Conservation (phyloP, 208 protist genomes). For the Trypanosoma lewisi region DNA sequence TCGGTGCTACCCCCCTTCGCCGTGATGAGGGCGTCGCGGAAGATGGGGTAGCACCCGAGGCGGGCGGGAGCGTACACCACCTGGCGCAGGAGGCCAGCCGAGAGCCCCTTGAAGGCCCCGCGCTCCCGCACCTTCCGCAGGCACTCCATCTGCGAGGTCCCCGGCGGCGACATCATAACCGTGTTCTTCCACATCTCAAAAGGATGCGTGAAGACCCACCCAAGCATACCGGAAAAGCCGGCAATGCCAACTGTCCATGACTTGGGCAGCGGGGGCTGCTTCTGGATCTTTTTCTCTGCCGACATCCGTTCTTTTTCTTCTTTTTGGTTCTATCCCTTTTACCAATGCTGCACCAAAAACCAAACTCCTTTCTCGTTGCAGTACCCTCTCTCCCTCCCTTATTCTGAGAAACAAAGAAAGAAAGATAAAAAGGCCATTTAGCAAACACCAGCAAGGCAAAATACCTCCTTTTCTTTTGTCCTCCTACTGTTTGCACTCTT, state of each 20-base stretch:
- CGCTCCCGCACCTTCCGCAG: conserved; percentile 51
- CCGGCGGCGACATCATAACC: conserved; percentile 71
- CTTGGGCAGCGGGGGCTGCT: conserved; percentile 18
- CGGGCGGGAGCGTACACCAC: conserved; percentile 88
- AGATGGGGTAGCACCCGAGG: conserved; percentile 89
- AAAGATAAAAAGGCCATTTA: too few species aligned
- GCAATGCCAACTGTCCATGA: conserved; percentile 67
- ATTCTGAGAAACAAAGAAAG: background rate
- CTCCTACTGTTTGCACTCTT: too few species aligned
- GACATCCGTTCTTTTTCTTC: background rate
- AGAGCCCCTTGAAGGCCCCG: conserved; percentile 83
- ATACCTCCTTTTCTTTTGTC: too few species aligned
- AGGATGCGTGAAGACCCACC: conserved; percentile 89
- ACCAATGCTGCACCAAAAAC: background rate
- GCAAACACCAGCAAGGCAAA: too few species aligned
- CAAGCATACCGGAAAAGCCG: conserved; percentile 81
- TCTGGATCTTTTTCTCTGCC: conserved; percentile 5
- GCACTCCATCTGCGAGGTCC: conserved; percentile 45
- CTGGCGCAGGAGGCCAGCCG: conserved; percentile 78
- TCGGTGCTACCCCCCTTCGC: conserved; percentile 44
- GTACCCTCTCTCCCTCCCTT: background rate
- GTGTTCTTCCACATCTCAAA: conserved; percentile 94
- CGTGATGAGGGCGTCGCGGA: conserved; percentile 76
- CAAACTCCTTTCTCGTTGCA: background rate
- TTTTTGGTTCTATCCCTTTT: background rate